These are phyloP conservation scores for Ogataea salicorniae DNA, from an alignment of 805 yeast species.

Conservation along the genomic window DNA sequence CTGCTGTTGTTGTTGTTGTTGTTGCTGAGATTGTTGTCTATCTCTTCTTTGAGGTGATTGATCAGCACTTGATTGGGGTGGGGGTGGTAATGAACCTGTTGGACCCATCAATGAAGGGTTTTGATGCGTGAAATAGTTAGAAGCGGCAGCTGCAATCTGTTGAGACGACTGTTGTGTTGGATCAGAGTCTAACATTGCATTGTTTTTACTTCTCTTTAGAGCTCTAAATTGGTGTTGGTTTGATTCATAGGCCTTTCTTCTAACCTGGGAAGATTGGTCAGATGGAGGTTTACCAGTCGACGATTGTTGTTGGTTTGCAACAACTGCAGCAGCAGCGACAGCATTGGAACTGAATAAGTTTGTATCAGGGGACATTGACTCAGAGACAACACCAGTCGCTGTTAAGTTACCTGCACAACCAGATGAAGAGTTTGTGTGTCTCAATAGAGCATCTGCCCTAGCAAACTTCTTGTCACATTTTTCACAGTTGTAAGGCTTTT, in stretches of 20 bases:
- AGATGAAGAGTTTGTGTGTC: constrained; percentile 49
- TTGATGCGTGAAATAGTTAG: neutral
- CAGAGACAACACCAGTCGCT: neutral
- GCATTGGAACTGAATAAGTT: neutral
- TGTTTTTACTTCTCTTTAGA: neutral
- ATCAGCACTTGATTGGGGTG: too few relatives aligned
- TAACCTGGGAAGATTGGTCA: neutral
- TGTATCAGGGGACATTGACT: neutral
- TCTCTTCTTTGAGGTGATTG: neutral
- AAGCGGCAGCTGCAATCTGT: constrained; percentile 4
- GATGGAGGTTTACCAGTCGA: neutral
- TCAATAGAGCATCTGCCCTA: constrained; percentile 66
- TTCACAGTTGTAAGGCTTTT: constrained; percentile 58
- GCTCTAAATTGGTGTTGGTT: constrained; percentile 1
- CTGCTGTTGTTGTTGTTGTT: constrained; percentile 1
- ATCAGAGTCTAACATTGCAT: neutral
- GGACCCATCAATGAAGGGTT: neutral
- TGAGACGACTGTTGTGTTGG: constrained; percentile 1
- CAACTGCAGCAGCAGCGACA: too few relatives aligned
- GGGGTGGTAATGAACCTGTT: neutral
- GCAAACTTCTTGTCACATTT: constrained; percentile 64
- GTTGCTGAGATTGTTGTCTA: constrained; percentile 1
- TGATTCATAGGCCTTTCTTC: neutral
- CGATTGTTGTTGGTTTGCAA: neutral
- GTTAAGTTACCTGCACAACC: constrained; percentile 20